Evolutionary conservation across 352 stramenopile species (phyloP).

Genomic region (Globisporangium middletonii): DNA sequence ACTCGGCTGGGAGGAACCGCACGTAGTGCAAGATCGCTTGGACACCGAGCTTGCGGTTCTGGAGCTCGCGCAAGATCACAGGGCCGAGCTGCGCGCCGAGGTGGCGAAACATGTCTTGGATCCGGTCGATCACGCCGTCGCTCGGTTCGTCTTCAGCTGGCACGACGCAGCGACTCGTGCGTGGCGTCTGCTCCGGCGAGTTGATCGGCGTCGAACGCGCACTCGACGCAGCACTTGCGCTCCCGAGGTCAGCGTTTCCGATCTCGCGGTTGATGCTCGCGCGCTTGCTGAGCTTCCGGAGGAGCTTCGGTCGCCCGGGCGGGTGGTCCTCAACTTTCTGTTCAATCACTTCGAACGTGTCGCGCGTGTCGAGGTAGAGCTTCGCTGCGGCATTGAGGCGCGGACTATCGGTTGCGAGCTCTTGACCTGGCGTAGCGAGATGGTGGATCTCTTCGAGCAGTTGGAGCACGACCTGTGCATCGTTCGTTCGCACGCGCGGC

Average conservation of each 20-base stretch:
- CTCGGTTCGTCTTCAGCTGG: constrained; percentile 14
- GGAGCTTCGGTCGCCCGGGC: constrained; percentile 34
- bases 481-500: constrained; percentile 7
- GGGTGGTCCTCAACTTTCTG: constrained; percentile 40
- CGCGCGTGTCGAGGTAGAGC: constrained; percentile 69
- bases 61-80: constrained; percentile 45
- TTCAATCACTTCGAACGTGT: constrained; percentile 68
- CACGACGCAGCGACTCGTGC: not conserved
- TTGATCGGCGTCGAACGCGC: not conserved
- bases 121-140: constrained; percentile 45
- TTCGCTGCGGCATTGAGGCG: constrained; percentile 54
- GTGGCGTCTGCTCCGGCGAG: constrained; percentile 6
- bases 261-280: constrained; percentile 14
- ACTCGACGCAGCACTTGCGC: not conserved
- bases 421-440: constrained; percentile 17
- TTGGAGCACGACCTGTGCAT: constrained; percentile 63
- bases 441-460: constrained; percentile 69
- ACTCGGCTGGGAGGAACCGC: constrained; percentile 51
- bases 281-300: constrained; percentile 49
- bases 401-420: constrained; percentile 26
- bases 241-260: not conserved
- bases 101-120: constrained; percentile 68
- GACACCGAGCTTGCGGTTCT: constrained; percentile 47
- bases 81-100: constrained; percentile 41
- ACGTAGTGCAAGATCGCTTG: constrained; percentile 54